Base-by-base conservation (phyloP, 164 flowering plant species). In the Cinnamomum micranthum region DNA sequence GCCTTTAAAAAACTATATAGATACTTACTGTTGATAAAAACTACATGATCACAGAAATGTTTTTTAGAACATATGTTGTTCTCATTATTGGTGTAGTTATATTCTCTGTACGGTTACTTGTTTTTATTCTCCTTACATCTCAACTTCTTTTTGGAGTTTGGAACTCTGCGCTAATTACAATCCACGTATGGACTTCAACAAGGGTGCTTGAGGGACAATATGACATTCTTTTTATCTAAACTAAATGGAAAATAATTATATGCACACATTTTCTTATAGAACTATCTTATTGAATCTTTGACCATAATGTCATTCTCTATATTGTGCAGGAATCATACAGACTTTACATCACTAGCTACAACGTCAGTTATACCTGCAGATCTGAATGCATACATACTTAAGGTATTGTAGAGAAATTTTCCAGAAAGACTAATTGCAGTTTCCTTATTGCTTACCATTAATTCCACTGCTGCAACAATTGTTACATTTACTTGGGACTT, bases 361-460 rank as follows among this genome's bases (percentile, higher is more conserved):
- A 94, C 98, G 70, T 84, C 89, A 65, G 83, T 96, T 68, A 5
- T 96, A 78, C 99, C 99, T 52, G 98, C 92, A 71, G 99, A 96
- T 82, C 82, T 96, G 80, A 94, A 94, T 82, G 88, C 86, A 14
- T 86, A 83, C 79, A 68, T 95, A 73, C 87, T 93, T 19, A 84
- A 85, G 90, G 99, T 93, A 81, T 73, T 27, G 60, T 47, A 72
- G 9, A 31, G 50, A 41, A 55, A 9, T 14, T 64, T 58, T 2
- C 47, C 6, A 27, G 20, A 77, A 25, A 12, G 24, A 9, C 47
- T 41, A 41, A 41, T 41, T 41, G 47, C 47, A 41, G 47, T 41
- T 41, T 41, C 47, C 47, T 41, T 41, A 41, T 41, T 41, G 47
- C 47, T 41, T 9, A 9, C 47, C 10, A 9, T 41, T 41, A 41